Evolutionary conservation across 2,329 filamentous ascomycete species (phyloP), one percentile per base, ranked within the genome.

Genomic region (Colletotrichum caudatum): DNA sequence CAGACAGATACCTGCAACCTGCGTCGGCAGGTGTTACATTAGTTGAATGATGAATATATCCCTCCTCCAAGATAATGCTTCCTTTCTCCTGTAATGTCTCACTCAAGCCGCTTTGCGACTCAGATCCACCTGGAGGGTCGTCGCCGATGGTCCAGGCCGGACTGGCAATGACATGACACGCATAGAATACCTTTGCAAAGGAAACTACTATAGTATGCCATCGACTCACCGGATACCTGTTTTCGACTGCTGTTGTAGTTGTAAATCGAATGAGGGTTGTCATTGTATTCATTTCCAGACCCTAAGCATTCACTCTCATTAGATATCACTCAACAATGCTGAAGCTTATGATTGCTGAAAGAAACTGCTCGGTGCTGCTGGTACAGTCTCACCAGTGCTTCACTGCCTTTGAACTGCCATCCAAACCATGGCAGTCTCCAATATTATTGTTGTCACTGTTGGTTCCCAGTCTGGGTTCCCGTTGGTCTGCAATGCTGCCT

Each of bases 1-100:
- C 51, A 63, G 56, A 63, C 51, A 63, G 56, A 63, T 68, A 46
- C n/a, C 68, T 58, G 16, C 26, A 50, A 14, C 5, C 48, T 41
- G 51, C 16, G 20, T n/a, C 18, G 41, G 23, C 18, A 48, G 11
- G 20, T 39, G 51, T 46, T 50, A 61, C 16, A 70, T 41, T 70
- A 61, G 56, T 61, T 61, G 39, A 70, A 66, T 70, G 67, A 70
- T 57, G 63, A 67, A 70, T 46, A 66, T 60, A 56, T 18, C 35
- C n/a, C 58, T 67, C 18, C 64, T 54, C 29, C 16, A n/a, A 48
- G 5, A 48, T n/a, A 11, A 3, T 9, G n/a, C 35, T 41, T 16
- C 16, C 0, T 29, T 3, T 29, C 0, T 33, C 7, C 6, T 41
- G 7, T 51, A 9, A 3, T 18, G n/a, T 3, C 20, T 39, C 33